Evolutionary conservation across 768 basidiomycete genomes (phyloP).

Genomic region (Agaricus blazei): DNA sequence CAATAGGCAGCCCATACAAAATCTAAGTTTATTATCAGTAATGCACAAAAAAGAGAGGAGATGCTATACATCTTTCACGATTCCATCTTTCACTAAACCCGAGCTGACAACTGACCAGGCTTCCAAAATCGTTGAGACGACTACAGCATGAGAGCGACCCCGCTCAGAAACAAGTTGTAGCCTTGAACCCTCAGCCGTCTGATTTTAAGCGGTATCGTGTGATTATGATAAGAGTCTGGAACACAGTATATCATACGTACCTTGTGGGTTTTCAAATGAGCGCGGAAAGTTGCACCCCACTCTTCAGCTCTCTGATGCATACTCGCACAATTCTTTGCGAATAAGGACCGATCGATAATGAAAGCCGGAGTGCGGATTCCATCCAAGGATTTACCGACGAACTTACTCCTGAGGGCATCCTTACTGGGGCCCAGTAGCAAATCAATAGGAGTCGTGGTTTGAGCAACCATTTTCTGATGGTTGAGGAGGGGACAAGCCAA

Average conservation of each 20-base stretch:
- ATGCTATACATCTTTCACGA: constrained; percentile 68
- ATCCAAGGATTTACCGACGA: constrained; percentile 51
- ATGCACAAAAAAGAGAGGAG: neutral
- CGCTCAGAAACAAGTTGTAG: constrained; percentile 58
- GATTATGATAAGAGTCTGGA: neutral
- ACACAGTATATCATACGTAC: constrained; percentile 24
- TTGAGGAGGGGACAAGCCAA: neutral
- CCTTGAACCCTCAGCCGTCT: constrained; percentile 74
- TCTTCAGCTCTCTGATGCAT: constrained; percentile 65
- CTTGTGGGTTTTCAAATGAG: constrained; percentile 85
- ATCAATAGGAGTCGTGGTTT: constrained; percentile 20
- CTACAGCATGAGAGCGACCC: constrained; percentile 54
- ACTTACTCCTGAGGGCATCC: constrained; percentile 45
- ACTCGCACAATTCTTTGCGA: constrained; percentile 65
- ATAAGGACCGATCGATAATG: constrained; percentile 68
- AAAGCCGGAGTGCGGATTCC: constrained; percentile 71
- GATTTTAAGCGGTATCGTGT: neutral
- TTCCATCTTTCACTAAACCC: constrained; percentile 66
- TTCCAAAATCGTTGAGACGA: constrained; percentile 82
- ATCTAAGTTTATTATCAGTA: constrained; percentile 42
- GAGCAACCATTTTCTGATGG: constrained; percentile 15
- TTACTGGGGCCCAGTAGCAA: constrained; percentile 33
- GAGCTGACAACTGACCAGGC: constrained; percentile 67
- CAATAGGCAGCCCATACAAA: constrained; percentile 74
- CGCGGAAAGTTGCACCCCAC: constrained; percentile 71